Conservation (phyloP, 352 stramenopile genomes). For the Achlya hypogyna region DNA sequence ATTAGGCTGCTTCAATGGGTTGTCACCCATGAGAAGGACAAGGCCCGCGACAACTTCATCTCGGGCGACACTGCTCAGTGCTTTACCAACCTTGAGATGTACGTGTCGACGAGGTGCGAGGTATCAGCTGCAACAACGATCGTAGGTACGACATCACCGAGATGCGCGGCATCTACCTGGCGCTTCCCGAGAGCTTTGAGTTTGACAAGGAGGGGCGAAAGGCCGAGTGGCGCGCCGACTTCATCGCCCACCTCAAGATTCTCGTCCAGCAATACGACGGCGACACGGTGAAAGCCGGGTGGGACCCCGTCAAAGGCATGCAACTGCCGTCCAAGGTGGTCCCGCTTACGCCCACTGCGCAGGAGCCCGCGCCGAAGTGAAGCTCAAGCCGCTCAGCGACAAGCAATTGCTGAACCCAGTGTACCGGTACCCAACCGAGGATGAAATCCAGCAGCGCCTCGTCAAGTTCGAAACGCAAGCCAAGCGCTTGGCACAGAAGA, state of each 20-base stretch:
- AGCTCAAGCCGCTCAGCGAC: constrained; percentile 44
- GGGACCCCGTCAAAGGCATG: constrained; percentile 34
- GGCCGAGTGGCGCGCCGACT: constrained; percentile 42
- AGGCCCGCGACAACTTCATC: constrained; percentile 61
- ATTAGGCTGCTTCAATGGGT: constrained; percentile 57
- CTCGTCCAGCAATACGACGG: constrained; percentile 46
- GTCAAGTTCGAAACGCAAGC: constrained; percentile 53
- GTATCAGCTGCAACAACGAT: background rate
- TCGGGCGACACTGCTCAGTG: constrained; percentile 43
- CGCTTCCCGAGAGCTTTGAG: constrained; percentile 51
- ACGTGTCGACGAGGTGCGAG: background rate
- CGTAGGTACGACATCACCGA: constrained; percentile 43
- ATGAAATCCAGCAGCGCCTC: constrained; percentile 44
- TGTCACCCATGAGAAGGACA: constrained; percentile 59
- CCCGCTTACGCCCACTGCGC: background rate
- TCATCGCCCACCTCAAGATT: constrained; percentile 51
- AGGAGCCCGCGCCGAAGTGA: constrained; percentile 33
- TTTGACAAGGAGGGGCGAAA: constrained; percentile 73
- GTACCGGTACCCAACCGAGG: constrained; percentile 57
- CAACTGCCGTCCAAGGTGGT: background rate
- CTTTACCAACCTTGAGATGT: constrained; percentile 55
- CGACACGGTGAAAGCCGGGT: constrained; percentile 52
- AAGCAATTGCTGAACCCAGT: constrained; percentile 55
- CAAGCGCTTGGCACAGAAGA: constrained; percentile 37
- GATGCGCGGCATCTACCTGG: constrained; percentile 36